These are phyloP conservation scores for Claviceps sp. DNA, from an alignment of 2,329 filamentous ascomycete genomes.

Conservation along the genomic window DNA sequence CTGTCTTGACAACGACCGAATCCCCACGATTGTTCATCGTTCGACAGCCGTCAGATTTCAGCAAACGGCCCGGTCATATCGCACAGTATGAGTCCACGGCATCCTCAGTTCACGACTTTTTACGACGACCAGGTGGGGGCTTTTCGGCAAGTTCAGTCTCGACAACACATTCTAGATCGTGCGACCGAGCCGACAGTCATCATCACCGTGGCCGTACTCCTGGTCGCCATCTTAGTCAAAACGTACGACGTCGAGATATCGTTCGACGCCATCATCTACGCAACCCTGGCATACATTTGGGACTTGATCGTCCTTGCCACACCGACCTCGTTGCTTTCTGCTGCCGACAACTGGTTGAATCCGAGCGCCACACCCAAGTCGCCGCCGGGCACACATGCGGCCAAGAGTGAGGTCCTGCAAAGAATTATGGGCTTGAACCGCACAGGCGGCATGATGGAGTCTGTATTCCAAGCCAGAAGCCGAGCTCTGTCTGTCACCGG, in stretches of 20 bases:
- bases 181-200: slow-evolving; percentile 22
- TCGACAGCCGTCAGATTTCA: slow-evolving; percentile 9
- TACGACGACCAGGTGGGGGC: slow-evolving; percentile 23
- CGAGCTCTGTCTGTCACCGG: slow-evolving; percentile 41
- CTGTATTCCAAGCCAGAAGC: slow-evolving; percentile 44
- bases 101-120: slow-evolving; percentile 19
- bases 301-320: slow-evolving; percentile 42
- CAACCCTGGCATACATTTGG: slow-evolving; percentile 38
- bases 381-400: slow-evolving; percentile 31
- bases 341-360: slow-evolving; percentile 41
- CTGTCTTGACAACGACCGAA: slow-evolving; percentile 5
- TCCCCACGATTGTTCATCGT: slow-evolving; percentile 1
- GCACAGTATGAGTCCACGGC: slow-evolving; percentile 22
- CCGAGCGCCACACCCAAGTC: slow-evolving; percentile 26
- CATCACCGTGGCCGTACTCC: slow-evolving; percentile 20
- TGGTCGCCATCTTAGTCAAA: slow-evolving; percentile 21
- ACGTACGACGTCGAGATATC: slow-evolving; percentile 20
- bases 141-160: slow-evolving; percentile 17
- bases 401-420: slow-evolving; percentile 52
- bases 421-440: slow-evolving; percentile 47
- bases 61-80: slow-evolving; percentile 5
- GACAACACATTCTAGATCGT: slow-evolving; percentile 17
- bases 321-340: slow-evolving; percentile 43
- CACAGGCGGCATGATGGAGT: slow-evolving; percentile 38
- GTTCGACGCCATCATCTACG: slow-evolving; percentile 14